Conservation (phyloP, 148 eudicot genomes). For the Amaranthus cruentus region DNA sequence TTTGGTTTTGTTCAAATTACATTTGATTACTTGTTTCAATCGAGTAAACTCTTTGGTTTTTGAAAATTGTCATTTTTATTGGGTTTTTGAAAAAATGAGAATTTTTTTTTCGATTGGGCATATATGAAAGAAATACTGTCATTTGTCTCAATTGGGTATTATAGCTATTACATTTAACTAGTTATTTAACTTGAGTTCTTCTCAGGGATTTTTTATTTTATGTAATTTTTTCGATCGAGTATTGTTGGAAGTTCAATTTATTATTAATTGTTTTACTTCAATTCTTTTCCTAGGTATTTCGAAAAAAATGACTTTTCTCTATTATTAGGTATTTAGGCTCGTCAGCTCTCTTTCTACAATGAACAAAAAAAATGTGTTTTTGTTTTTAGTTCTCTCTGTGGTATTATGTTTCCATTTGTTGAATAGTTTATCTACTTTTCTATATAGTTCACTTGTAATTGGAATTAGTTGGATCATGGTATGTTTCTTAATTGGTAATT, state of each 20-base stretch:
- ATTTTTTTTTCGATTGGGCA: too few relatives aligned
- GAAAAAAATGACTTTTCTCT: neutral
- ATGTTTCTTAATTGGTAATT: neutral
- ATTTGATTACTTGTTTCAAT: too few relatives aligned
- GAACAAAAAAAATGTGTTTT: neutral
- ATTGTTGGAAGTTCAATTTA: neutral
- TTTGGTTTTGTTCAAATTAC: too few relatives aligned
- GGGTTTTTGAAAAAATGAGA: too few relatives aligned
- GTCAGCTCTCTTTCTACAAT: neutral
- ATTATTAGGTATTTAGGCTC: neutral
- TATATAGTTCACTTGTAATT: neutral
- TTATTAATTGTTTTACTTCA: neutral
- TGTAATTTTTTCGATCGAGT: neutral
- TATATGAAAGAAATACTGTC: too few relatives aligned
- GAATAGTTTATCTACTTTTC: neutral
- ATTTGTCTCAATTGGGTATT: too few relatives aligned
- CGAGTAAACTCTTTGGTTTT: too few relatives aligned
- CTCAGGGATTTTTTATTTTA: too few relatives aligned
- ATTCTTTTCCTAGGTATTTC: neutral
- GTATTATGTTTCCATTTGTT: neutral
- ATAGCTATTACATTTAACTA: too few relatives aligned
- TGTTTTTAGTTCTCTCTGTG: neutral
- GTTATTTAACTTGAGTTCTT: too few relatives aligned
- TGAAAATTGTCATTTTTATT: too few relatives aligned
- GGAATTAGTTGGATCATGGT: neutral